phyloP scores from a whole-genome alignment of 495 filamentous ascomycete species.

The Sabuloglossum arenarium region DNA sequence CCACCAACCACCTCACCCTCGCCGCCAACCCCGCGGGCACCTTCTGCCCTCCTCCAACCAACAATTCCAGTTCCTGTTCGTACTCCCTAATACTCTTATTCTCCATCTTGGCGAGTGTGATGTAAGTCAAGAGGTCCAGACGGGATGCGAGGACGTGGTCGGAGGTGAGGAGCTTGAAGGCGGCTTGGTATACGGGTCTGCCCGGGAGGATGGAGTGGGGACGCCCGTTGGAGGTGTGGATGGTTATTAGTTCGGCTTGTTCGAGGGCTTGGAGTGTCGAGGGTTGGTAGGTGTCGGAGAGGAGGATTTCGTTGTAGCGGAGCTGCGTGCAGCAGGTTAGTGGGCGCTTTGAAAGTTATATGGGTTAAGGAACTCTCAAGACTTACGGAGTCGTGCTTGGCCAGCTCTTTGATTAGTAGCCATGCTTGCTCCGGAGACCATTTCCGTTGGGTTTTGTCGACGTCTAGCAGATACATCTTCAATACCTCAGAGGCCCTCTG shows the following conservation, averaged over 20 bases:
- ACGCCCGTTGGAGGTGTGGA: slow-evolving; percentile 50
- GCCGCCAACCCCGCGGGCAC: background rate
- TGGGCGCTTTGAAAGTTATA: too few relatives aligned
- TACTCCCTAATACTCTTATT: slow-evolving; percentile 53
- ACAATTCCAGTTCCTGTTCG: slow-evolving; percentile 52
- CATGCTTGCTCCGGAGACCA: slow-evolving; percentile 81
- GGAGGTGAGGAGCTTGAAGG: slow-evolving; percentile 46
- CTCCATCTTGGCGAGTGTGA: slow-evolving; percentile 48
- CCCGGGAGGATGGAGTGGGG: slow-evolving; percentile 59
- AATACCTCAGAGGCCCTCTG: slow-evolving; percentile 76
- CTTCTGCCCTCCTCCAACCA: slow-evolving; percentile 20
- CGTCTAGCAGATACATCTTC: slow-evolving; percentile 69
- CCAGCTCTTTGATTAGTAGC: slow-evolving; percentile 60
- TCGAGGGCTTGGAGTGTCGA: slow-evolving; percentile 55
- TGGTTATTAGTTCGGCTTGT: slow-evolving; percentile 69
- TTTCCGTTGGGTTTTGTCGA: slow-evolving; percentile 21
- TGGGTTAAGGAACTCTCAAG: background rate
- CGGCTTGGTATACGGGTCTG: slow-evolving; percentile 71
- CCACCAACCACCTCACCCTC: background rate
- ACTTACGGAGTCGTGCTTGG: slow-evolving; percentile 23
- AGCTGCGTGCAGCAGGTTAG: slow-evolving; percentile 16
- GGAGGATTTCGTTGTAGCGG: slow-evolving; percentile 64
- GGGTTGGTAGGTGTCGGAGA: slow-evolving; percentile 50
- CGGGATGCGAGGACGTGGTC: slow-evolving; percentile 53
- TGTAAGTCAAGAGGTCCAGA: slow-evolving; percentile 51